A percentile compares a stretch with the other conserved stretches of the same genome.
These are phyloP conservation scores for Monosiga brevicollis DNA, from an alignment of 78 protist species.

Conservation along the genomic window DNA sequence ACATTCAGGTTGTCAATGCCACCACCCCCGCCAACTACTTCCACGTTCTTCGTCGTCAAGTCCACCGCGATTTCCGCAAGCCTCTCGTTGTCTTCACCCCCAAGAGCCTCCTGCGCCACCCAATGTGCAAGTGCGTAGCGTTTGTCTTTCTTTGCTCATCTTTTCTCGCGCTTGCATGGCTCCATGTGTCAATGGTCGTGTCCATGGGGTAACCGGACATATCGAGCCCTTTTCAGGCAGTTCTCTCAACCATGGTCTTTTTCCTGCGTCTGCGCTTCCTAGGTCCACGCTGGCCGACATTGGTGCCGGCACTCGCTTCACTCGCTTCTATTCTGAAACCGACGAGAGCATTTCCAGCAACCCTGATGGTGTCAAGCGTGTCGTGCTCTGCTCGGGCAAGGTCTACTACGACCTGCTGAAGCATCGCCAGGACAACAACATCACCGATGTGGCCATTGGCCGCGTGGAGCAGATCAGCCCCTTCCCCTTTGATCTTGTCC, in stretches of 20 bases:
- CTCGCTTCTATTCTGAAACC: slow-evolving; percentile 13
- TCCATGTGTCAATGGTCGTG: too few species aligned
- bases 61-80: slow-evolving; percentile 75
- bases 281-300: slow-evolving; percentile 7
- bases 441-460: slow-evolving; percentile 68
- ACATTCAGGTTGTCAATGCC: slow-evolving; percentile 56
- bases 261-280: too few species aligned
- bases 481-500: slow-evolving; percentile 83
- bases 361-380: slow-evolving; percentile 55
- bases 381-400: slow-evolving; percentile 83
- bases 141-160: too few species aligned
- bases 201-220: too few species aligned
- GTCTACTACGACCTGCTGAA: slow-evolving; percentile 56
- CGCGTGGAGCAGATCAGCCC: slow-evolving; percentile 88
- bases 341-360: too few species aligned
- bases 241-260: too few species aligned
- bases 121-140: neutral
- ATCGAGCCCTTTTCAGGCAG: too few species aligned
- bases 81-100: slow-evolving; percentile 85
- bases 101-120: slow-evolving; percentile 64
- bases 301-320: slow-evolving; percentile 19
- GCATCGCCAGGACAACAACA: slow-evolving; percentile 34
- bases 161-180: too few species aligned
- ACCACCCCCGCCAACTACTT: slow-evolving; percentile 94
- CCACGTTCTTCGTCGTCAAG: slow-evolving; percentile 87